Evolutionary conservation across 2,329 filamentous ascomycete species (phyloP), one percentile per base, ranked within the genome.

Genomic region (Cladosporium austrohemisphaericum): DNA sequence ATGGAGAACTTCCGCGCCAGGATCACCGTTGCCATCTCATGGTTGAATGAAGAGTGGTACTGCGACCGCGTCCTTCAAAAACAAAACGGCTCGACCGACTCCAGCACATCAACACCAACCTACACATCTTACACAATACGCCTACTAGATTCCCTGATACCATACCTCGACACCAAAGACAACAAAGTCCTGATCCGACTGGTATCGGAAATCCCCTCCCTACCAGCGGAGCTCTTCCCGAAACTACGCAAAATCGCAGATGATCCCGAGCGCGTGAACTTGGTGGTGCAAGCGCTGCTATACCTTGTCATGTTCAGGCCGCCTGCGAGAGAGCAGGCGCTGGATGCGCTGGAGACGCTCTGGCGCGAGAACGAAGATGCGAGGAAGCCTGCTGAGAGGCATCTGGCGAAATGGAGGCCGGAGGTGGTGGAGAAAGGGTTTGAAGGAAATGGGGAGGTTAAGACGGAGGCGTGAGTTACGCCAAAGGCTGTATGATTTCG

Each of bases 1-100:
- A 80, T 97, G 55, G 89, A 94, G 55, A 92, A 97, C 65, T 98
- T 95, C 71, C 83, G 92, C 48, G 84, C 80, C 54, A 84, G 93
- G 35, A 91, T 97, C 55, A 91, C 94, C 58, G 80, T 93, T 18
- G 92, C 90, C 1, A 89, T 97, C 44, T 84, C 85, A 6, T 98
- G 93, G 93, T 77, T 98, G 13, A 95, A 86, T 60, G 93, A 98
- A 67, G 93, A 98, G 70, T 98, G 93, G 92, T 97, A 95, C 68
- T 94, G 91, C 60, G 92, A 97, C 66, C 83, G 76, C 35, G 68
- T 89, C 25, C 72, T 77, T 46, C 64, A 71, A 36, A 71, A 77
- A 45, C 45, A 55, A 18, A 68, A 36, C 14, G 25, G 26, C 11
- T 23, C 16, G 5, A 9, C 19, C 1, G 14, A 23, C 11, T 46